Base-by-base conservation (phyloP, 192 early-diverging fungal genomes). In the Polychytrium aggregatum region DNA sequence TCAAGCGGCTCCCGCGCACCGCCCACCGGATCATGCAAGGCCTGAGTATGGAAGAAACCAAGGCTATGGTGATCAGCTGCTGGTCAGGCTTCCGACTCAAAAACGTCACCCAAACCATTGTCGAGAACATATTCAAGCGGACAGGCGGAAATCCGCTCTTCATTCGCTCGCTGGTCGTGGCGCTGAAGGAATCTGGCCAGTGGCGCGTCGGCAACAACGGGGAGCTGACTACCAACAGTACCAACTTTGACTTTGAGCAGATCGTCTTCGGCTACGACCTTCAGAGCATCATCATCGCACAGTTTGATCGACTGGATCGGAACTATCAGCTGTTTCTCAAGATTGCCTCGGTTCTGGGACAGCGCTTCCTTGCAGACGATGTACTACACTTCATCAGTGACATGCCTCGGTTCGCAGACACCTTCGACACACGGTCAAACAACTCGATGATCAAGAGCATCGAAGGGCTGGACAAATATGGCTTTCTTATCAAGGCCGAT, bases 311-410 rank as follows among this genome's bases (percentile, higher is more conserved):
- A 31, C 53, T 74, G 14, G 65, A 73, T 30, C 41, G 67, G 24
- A 68, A 58, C 34, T 72, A 64, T 45, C 72, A 74, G 46, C 55
- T 74, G 11, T 70, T 74, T 27, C 51, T 74, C 26, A 74, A 74
- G 39, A 55, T 74, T n/a, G 66, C 71, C 1, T 58, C 72, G 16
- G 72, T 70, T 1, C 52, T 74, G 1, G 72, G 72, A 1, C 72
- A 69, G 43, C 45, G 53, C 27, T 74, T 74, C 47, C 30, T 60
- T 30, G 25, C 72, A 26, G 72, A 76, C 20, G 72, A 74, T 34
- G 72, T 75, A 5, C 30, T 75, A 21, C 46, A 47, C 42, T 72
- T 72, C 37, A 29, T 71, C 20, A 43, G 46, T 2, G 53, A 54
- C 35, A 59, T 62, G 17, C 46, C 57, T 8, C 48, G 42, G 0